Percentiles rank a stretch among this genome's conserved stretches.
Conservation (phyloP, 192 early-diverging fungal species). For the Gonapodya sp. region DNA sequence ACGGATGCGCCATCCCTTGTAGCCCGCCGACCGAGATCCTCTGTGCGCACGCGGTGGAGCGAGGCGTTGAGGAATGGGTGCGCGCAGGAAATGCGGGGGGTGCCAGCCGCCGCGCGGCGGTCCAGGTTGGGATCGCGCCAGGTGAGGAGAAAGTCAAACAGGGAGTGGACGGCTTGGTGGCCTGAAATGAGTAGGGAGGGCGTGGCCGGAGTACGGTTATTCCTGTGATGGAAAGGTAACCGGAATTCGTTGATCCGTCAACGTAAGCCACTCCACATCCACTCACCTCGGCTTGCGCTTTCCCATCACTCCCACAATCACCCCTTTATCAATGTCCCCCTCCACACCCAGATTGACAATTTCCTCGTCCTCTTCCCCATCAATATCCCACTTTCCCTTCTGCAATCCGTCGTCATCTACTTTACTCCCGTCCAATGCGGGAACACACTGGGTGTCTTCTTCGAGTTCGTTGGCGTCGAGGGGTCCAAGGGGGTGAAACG, state of each 20-base stretch:
- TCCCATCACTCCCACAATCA: background rate
- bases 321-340: background rate
- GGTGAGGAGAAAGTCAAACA: conserved; percentile 6
- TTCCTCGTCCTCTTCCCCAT: background rate
- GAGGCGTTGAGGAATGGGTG: conserved; percentile 3
- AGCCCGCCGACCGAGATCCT: background rate
- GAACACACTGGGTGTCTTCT: too few species aligned
- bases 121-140: background rate
- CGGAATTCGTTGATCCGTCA: background rate
- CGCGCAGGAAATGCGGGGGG: background rate
- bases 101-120: background rate
- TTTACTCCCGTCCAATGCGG: background rate
- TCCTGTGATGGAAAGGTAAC: background rate
- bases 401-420: background rate
- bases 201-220: background rate
- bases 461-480: background rate
- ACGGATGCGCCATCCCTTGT: background rate
- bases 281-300: background rate
- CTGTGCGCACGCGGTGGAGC: background rate
- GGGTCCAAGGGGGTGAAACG: background rate
- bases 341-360: background rate
- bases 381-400: background rate
- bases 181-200: background rate
- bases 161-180: background rate
- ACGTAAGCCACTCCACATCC: background rate